phyloP scores from a whole-genome alignment of 129 eudicot species.

The Helianthus tuberosus region DNA sequence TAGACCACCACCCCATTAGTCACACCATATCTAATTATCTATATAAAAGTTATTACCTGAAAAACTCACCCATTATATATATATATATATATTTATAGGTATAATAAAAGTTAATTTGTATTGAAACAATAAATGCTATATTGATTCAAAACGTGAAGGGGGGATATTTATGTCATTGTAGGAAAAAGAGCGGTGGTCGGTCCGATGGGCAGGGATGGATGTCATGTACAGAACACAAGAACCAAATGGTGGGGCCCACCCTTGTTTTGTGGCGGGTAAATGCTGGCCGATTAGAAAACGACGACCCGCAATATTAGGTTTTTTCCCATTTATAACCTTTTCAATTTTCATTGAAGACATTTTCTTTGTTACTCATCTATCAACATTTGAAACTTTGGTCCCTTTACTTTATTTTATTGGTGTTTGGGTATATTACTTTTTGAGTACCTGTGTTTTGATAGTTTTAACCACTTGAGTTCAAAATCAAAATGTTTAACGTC shows the following conservation, averaged over 20 bases:
- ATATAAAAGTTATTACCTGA: too few species aligned
- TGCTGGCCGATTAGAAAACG: conserved; percentile 26
- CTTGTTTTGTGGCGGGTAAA: conserved; percentile 35
- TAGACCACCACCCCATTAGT: too few species aligned
- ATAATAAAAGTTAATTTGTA: not conserved
- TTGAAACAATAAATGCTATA: not conserved
- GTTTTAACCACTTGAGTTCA: too few species aligned
- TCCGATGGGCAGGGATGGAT: conserved; percentile 32
- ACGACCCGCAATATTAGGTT: conserved; percentile 1
- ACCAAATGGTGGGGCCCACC: conserved; percentile 20
- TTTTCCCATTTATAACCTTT: conserved; percentile 1
- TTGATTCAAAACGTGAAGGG: not conserved
- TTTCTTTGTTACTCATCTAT: not conserved
- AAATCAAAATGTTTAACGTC: too few species aligned
- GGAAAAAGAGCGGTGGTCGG: conserved; percentile 27
- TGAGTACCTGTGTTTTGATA: too few species aligned
- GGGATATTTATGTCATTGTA: not conserved
- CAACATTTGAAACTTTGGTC: conserved; percentile 8
- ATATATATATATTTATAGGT: not conserved
- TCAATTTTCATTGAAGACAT: not conserved
- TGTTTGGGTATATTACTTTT: too few species aligned
- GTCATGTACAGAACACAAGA: conserved; percentile 30
- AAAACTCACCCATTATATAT: too few species aligned
- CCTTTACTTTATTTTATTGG: not conserved
- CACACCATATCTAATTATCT: too few species aligned